These are phyloP conservation scores for Fraxinus anomala DNA, from an alignment of 257 asterid species.

Conservation along the genomic window DNA sequence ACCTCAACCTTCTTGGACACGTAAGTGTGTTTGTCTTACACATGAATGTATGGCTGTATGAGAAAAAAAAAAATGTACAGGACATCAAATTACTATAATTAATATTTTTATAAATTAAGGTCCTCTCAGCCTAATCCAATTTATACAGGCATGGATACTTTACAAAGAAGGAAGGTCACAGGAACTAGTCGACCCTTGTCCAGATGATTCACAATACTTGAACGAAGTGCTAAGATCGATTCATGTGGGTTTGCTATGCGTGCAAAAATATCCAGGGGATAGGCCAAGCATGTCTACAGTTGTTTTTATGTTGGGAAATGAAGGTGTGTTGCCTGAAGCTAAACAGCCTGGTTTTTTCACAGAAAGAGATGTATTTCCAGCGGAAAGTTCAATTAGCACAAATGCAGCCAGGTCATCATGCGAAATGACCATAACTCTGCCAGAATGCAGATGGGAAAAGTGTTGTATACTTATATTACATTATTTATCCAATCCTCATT, in stretches of 20 bases:
- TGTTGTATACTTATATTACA: not conserved
- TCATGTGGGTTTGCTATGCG: conserved; percentile 38
- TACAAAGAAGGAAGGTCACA: conserved; percentile 7
- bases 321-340: not conserved
- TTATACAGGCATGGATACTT: conserved; percentile 21
- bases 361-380: conserved; percentile 8
- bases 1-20: too few species aligned
- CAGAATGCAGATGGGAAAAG: not conserved
- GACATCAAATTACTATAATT: too few species aligned
- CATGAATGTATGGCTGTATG: too few species aligned
- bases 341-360: conserved; percentile 40
- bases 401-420: not conserved
- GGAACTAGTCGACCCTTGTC: conserved; percentile 29
- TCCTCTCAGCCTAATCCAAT: not conserved
- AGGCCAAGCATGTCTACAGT: conserved; percentile 40
- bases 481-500: too few species aligned
- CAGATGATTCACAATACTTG: not conserved
- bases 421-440: not conserved
- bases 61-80: too few species aligned
- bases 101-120: too few species aligned
- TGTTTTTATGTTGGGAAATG: conserved; percentile 36
- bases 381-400: not conserved
- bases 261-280: conserved; percentile 25
- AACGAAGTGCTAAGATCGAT: conserved; percentile 34
- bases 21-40: not conserved